Base-by-base conservation (phyloP, 2,329 filamentous ascomycete genomes). In the Spiromastix sp. region DNA sequence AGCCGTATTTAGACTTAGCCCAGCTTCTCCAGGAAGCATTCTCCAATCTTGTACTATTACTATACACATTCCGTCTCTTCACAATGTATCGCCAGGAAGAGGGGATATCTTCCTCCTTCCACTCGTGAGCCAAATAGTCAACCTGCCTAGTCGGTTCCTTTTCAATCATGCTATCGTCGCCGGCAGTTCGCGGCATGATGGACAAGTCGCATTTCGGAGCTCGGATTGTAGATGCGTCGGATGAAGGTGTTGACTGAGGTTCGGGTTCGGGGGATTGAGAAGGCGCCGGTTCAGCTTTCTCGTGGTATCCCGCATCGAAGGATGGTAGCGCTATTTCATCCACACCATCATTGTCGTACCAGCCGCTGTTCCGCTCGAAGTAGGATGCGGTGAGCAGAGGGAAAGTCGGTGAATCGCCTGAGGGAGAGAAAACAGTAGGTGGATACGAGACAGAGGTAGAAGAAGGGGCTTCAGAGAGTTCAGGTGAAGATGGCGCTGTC, bases 21-120 rank as follows among this genome's bases (percentile, higher is more conserved):
- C 91, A 96, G 1, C 86, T 91, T 55, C 91, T 74, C 91, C 91
- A 98, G 0, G 86, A 94, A 3, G 91, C 91, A 59, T 98, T 96
- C 59, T 96, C 91, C 19, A 96, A 62, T 32, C 91, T 72, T 21
- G 79, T 79, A 22, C 81, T 75, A 56, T 95, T 89, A 48, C 76
- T 78, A 45, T 93, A 93, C 35, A 84, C 74, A 40, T 77, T 77
- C 48, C 81, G 72, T 50, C 85, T 82, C 18, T 82, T 79, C 11
- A 87, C 78, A 48, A 96, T 85, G 55, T 93, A 91, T 54, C 86
- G 79, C 91, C 91, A 96, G 2, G 89, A 95, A 4, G 84, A 81
- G 87, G 87, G 96, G 17, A 96, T 93, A 59, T 98, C 89, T 58
- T 96, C 87, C 60, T 95, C 86, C 43, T 74, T 77, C 85, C 89